Conservation (phyloP, 257 asterid species). For the Ocimum tenuiflorum region DNA sequence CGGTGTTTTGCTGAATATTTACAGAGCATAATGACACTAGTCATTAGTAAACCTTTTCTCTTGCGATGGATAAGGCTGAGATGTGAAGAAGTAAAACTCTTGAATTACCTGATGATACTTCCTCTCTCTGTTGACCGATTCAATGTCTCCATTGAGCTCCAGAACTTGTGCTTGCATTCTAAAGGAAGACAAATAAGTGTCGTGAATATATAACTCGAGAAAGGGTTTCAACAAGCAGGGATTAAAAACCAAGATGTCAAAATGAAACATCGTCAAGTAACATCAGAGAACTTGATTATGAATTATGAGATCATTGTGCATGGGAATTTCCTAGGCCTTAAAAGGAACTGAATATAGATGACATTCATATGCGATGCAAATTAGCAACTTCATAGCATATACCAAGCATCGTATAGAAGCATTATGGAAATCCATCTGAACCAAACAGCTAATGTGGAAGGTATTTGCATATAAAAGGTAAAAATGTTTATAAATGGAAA, state of each 20-base stretch:
- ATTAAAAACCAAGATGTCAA: neutral
- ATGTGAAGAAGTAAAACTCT: neutral
- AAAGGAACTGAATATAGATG: neutral
- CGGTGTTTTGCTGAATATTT: slow-evolving; percentile 79
- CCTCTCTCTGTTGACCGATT: slow-evolving; percentile 90
- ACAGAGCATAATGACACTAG: neutral
- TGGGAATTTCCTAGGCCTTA: neutral
- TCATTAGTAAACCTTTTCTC: neutral
- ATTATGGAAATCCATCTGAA: neutral
- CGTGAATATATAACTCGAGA: neutral
- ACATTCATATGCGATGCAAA: neutral
- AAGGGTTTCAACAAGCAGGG: neutral
- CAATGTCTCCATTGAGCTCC: slow-evolving; percentile 63
- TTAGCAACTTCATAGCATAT: neutral
- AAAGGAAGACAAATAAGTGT: slow-evolving; percentile 17
- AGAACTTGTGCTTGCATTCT: slow-evolving; percentile 74
- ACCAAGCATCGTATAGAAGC: neutral
- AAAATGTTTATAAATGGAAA: neutral
- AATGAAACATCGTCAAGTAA: slow-evolving; percentile 1
- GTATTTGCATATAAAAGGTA: neutral
- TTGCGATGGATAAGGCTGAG: neutral
- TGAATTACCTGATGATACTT: slow-evolving; percentile 85
- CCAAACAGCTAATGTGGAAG: neutral
- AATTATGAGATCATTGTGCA: neutral
- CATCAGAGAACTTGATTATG: neutral